Evolutionary conservation across 1,139 yeast species (phyloP), one percentile per base, ranked within the genome.

Genomic region (Chernovozyma sophiae-reginae): DNA sequence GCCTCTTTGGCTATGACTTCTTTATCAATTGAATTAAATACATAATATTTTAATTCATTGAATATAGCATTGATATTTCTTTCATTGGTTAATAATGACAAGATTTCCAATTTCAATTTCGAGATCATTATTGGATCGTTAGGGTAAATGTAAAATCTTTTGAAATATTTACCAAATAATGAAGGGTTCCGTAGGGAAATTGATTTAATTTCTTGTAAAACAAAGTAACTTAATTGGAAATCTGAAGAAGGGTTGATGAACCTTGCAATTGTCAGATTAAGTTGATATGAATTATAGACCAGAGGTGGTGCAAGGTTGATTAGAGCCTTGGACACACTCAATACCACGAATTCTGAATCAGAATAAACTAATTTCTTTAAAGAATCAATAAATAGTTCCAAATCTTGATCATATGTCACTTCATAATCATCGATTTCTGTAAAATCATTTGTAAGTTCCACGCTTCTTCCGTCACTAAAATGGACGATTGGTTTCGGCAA

Each of bases 31-130:
- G 72, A 59, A 16, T 65, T 53, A n/a, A 68, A 58, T 0, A 86
- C 78, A 44, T 79, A 76, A 52, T 78, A 78, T 48, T 83, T 82
- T 30, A 90, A 63, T 55, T 89, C 95, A 20, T 71, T 68, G n/a
- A 84, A 61, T 13, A 86, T 72, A 3, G 50, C 43, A 30, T 68
- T 65, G 35, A 79, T 72, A 45, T 75, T 86, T 3, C 59, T 56
- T 19, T 73, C 77, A 35, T 69, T 68, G 26, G 80, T 74, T 20
- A 87, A 56, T 14, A 70, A 60, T 2, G 90, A 72, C 32, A 90
- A 58, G 19, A 87, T 76, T 34, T 71, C 70, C n/a, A 90, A 57
- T 56, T 89, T 90, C 36, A 73, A 58, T 34, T 60, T 59, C 11
- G 86, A 70, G 5, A 75, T 63, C 1, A 55, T 52, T 1, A 51